Evolutionary conservation across 805 yeast genomes (phyloP), one percentile per base, ranked within the genome.

Genomic region (Cyberlindnera petersonii): DNA sequence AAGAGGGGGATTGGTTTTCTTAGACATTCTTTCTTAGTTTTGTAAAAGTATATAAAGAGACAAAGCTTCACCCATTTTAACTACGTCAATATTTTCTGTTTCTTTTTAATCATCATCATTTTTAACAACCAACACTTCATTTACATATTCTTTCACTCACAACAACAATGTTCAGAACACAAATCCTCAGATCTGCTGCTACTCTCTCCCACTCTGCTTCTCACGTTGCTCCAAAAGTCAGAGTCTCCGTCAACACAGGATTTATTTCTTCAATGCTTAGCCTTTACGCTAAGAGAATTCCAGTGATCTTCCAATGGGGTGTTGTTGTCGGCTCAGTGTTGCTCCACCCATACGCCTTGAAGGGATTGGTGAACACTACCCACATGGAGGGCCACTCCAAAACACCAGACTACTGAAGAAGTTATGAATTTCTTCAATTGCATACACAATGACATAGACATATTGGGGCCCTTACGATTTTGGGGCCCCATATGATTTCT

Each of bases 131-230:
- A 17, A 21, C n/a, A n/a, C n/a, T n/a, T n/a, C n/a, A n/a, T n/a
- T n/a, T n/a, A n/a, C n/a, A n/a, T n/a, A n/a, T n/a, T n/a, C n/a
- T 9, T 4, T 15, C 11, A 38, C 26, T 23, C 28, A 15, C 33
- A 35, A 39, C 31, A 3, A 46, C 48, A 50, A 55, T 55, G 59
- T 49, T 50, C 48, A 35, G 55, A 21, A 40, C 59, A 9, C 46
- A 48, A 40, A 36, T 52, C 33, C 42, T 52, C 42, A 55, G 59
- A 55, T 49, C 53, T 33, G 46, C 59, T 13, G 46, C 54, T 29
- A 36, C 59, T n/a, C 26, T 42, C 42, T 28, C 33, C 23, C 46
- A 50, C 37, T 43, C 46, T 29, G 47, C 51, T 16, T 46, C 43
- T 29, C 46, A 47, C 18, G 42, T 41, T 30, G 48, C 52, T 34